Conservation (phyloP, 176 grass and related monocot species). For the Aegilops umbellulata region DNA sequence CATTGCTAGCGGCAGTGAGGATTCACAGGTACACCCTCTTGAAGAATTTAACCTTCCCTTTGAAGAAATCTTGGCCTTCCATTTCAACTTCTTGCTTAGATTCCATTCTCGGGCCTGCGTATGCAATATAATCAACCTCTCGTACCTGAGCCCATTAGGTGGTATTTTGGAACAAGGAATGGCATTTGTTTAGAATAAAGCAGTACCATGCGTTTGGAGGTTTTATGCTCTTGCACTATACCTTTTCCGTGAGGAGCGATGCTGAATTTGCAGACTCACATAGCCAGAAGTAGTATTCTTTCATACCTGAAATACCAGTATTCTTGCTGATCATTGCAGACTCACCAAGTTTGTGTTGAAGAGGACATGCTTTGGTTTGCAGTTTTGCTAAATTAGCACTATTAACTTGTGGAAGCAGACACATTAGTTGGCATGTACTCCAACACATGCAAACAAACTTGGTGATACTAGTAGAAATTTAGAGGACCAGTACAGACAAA, state of each 20-base stretch:
- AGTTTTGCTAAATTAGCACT: background rate
- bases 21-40: slow-evolving; percentile 73
- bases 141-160: background rate
- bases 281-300: background rate
- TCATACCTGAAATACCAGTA: background rate
- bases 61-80: background rate
- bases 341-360: background rate
- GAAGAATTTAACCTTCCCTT: background rate
- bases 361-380: background rate
- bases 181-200: background rate
- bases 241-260: background rate
- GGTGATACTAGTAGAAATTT: too few relatives aligned
- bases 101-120: background rate
- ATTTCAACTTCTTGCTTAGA: background rate
- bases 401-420: background rate
- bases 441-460: too few relatives aligned
- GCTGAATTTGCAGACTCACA: background rate
- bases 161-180: slow-evolving; percentile 1
- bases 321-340: background rate
- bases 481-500: background rate
- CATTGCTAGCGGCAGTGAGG: slow-evolving; percentile 93
- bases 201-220: background rate
- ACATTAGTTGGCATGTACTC: too few relatives aligned
- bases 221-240: slow-evolving; percentile 13
- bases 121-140: background rate